Conservation (phyloP, 192 early-diverging fungal genomes). For the Coemansia asiatica region DNA sequence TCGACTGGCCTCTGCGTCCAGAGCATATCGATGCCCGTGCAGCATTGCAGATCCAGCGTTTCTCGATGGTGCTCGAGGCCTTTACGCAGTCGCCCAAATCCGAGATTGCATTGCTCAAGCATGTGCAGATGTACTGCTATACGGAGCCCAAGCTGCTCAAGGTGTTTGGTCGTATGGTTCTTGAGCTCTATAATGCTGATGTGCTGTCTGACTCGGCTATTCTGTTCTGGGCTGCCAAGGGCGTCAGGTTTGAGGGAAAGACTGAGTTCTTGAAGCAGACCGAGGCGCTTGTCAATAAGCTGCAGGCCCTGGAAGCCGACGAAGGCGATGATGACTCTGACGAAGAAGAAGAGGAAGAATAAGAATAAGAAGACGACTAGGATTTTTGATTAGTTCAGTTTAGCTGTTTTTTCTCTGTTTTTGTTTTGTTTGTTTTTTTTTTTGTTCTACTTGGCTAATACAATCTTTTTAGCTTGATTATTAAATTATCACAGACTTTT, state of each 20-base stretch:
- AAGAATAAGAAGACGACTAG: background rate
- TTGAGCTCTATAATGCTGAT: conserved; percentile 85
- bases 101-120: conserved; percentile 82
- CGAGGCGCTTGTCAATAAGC: conserved; percentile 82
- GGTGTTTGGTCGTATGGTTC: conserved; percentile 80
- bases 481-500: too few relatives aligned
- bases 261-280: conserved; percentile 91
- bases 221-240: conserved; percentile 93
- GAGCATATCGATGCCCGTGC: conserved; percentile 84
- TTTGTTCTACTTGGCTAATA: background rate
- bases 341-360: conserved; percentile 18
- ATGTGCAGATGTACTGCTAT: conserved; percentile 84
- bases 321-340: conserved; percentile 63
- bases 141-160: conserved; percentile 87
- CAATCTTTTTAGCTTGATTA: background rate
- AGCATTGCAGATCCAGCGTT: conserved; percentile 64
- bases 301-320: conserved; percentile 68
- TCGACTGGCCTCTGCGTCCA: conserved; percentile 75
- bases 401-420: background rate
- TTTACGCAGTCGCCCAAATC: conserved; percentile 63
- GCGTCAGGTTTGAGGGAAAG: conserved; percentile 83
- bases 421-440: background rate
- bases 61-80: conserved; percentile 70
- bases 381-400: background rate
- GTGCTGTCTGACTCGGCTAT: conserved; percentile 89